phyloP scores from a whole-genome alignment of 768 basidiomycete species.

The Brasilioporus rufonigricans region DNA sequence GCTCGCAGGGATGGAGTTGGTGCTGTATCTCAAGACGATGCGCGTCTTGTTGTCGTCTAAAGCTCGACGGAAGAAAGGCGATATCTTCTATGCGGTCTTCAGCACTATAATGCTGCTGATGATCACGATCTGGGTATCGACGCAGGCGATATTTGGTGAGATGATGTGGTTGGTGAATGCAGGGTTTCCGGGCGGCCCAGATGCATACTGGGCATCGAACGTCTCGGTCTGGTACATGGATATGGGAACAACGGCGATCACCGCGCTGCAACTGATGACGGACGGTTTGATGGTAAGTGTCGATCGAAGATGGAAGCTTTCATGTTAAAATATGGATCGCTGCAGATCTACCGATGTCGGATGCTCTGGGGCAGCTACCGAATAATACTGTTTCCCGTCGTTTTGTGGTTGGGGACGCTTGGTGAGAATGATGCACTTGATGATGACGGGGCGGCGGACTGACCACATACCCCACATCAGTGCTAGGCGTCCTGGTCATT shows the following conservation, averaged over 20 bases:
- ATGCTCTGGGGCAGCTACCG: constrained; percentile 29
- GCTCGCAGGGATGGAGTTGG: constrained; percentile 22
- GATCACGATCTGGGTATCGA: constrained; percentile 32
- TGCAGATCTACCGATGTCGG: constrained; percentile 39
- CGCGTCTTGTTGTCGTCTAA: constrained; percentile 9
- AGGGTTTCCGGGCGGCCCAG: constrained; percentile 34
- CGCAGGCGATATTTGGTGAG: constrained; percentile 31
- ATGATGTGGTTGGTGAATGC: constrained; percentile 36
- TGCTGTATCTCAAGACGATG: constrained; percentile 27
- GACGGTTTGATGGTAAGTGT: constrained; percentile 38
- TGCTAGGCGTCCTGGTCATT: constrained; percentile 16
- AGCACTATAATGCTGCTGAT: constrained; percentile 30
- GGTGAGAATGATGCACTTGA: constrained; percentile 13
- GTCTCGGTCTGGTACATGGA: constrained; percentile 30
- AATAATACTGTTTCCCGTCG: constrained; percentile 16
- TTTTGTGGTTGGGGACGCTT: constrained; percentile 25
- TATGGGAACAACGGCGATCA: constrained; percentile 27
- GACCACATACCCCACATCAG: constrained; percentile 6
- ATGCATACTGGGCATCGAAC: constrained; percentile 31
- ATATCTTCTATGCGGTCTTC: constrained; percentile 24
- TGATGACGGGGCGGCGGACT: background rate
- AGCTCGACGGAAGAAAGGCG: background rate
- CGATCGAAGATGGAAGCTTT: background rate
- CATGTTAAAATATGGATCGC: background rate
- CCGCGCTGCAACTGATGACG: constrained; percentile 34